phyloP scores from a whole-genome alignment of 331 rosid species.

The Dryas integrifolia region DNA sequence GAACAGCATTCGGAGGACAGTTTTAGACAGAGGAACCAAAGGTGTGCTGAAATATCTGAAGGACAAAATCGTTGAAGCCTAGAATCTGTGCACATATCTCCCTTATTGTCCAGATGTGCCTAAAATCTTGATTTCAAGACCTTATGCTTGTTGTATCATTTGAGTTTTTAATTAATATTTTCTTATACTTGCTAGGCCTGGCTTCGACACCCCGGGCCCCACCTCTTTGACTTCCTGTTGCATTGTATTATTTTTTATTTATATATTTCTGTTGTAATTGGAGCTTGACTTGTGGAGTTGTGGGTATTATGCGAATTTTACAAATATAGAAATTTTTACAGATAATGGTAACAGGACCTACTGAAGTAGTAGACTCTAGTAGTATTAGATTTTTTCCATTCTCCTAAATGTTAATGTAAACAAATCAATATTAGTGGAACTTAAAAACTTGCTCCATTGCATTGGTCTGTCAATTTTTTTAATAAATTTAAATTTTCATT shows the following conservation, averaged over 20 bases:
- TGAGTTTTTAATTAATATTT: background rate
- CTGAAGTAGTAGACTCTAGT: no score
- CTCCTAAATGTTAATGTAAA: no score
- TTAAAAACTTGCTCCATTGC: no score
- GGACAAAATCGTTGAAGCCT: slow-evolving; percentile 62
- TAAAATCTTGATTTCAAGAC: background rate
- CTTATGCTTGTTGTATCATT: background rate
- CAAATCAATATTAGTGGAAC: no score
- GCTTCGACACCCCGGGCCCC: background rate
- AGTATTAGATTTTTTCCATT: no score
- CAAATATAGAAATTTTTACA: background rate
- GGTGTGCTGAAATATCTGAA: slow-evolving; percentile 73
- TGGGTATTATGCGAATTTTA: background rate
- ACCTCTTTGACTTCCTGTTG: background rate
- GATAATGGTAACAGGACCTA: no score
- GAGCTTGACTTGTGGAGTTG: background rate
- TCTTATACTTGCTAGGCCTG: background rate
- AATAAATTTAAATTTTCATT: no score
- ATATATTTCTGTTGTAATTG: background rate
- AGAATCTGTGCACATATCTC: background rate
- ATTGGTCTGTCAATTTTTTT: no score
- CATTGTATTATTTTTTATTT: background rate
- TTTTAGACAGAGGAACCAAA: slow-evolving; percentile 84
- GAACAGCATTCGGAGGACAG: slow-evolving; percentile 80
- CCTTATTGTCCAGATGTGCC: background rate